Evolutionary conservation across 768 basidiomycete genomes (phyloP).

Genomic region (Ramaria rubella): DNA sequence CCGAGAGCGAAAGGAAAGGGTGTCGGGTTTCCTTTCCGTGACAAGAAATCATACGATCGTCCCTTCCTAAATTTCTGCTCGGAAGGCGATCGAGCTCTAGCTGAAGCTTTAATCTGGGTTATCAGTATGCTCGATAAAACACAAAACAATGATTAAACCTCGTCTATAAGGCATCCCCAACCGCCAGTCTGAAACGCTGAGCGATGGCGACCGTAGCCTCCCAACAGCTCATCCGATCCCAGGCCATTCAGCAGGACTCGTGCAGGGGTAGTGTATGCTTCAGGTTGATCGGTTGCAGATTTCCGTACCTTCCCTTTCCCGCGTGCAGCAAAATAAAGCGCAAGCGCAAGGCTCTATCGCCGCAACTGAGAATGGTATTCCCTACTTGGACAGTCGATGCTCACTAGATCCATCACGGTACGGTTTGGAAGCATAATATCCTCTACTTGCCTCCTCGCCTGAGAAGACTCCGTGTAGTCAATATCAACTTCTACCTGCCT

Average conservation of each 20-base stretch:
- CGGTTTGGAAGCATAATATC: slow-evolving; percentile 70
- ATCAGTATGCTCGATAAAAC: slow-evolving; percentile 1
- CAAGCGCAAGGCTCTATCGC: slow-evolving; percentile 80
- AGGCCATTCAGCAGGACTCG: slow-evolving; percentile 84
- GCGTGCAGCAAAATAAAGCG: slow-evolving; percentile 88
- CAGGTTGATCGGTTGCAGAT: slow-evolving; percentile 28
- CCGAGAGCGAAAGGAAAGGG: slow-evolving; percentile 78
- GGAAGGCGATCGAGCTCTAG: slow-evolving; percentile 85
- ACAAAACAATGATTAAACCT: slow-evolving; percentile 42
- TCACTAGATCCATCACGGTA: slow-evolving; percentile 88
- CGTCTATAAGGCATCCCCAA: slow-evolving; percentile 73
- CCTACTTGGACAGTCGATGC: slow-evolving; percentile 17
- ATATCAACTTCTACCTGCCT: slow-evolving; percentile 51
- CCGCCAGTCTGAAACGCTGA: slow-evolving; percentile 59
- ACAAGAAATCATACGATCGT: slow-evolving; percentile 88
- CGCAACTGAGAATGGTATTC: background rate
- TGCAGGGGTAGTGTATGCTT: slow-evolving; percentile 64
- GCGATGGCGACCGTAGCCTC: slow-evolving; percentile 88
- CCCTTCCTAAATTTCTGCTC: slow-evolving; percentile 83
- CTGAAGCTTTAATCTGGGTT: slow-evolving; percentile 55
- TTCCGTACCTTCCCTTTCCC: slow-evolving; percentile 57
- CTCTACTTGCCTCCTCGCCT: slow-evolving; percentile 48
- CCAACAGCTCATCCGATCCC: slow-evolving; percentile 92
- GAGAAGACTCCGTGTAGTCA: slow-evolving; percentile 49
- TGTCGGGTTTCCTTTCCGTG: slow-evolving; percentile 91